Base-by-base conservation (phyloP, 176 grass and related monocot genomes). In the Oryza coarctata region DNA sequence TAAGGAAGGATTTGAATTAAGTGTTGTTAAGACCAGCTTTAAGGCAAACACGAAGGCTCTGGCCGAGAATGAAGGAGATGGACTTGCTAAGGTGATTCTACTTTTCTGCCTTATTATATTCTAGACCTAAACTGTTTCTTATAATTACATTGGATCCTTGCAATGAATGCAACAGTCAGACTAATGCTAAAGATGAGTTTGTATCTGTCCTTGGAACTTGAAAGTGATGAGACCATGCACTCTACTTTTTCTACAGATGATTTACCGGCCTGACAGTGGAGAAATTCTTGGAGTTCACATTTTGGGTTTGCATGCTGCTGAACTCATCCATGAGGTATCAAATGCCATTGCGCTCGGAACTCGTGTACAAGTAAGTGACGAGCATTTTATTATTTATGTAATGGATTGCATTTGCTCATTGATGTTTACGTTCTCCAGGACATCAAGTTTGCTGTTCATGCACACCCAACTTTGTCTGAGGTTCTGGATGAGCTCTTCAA, bases 1-100 rank as follows among this genome's bases (percentile, higher is more conserved):
- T 25, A 95, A 93, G 58, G 96, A 95, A 86, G 93, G 96, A 65
- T 92, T 95, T 36, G 87, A 93, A 20, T 63, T 99, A 28, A 81
- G 75, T 78, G 87, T 99, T 75, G 96, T 92, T 86, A 99, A 99
- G 80, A 95, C 96, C 50, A 99, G 93, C 79, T 99, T 94, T 82
- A 99, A 99, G 87, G 96, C 93, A 30, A 99, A 99, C 75, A 97
- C 96, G 8, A 99, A 99, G 87, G 96, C 96, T 87, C 80, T 99
- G 86, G 96, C 89, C 34, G 96, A 95, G 74, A 99, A 99, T 90
- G 96, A 95, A 94, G 96, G 91, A 18, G 96, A 93, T 45, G 91
- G 91, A 64, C 57, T 87, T 71, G 85, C 91, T 64, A 93, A 91
- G 88, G 83, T 88, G 60, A 82, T 26, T 20, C 9, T 77, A 22